Conservation (phyloP, 305 asterid genomes). For the Petunia hybrid region DNA sequence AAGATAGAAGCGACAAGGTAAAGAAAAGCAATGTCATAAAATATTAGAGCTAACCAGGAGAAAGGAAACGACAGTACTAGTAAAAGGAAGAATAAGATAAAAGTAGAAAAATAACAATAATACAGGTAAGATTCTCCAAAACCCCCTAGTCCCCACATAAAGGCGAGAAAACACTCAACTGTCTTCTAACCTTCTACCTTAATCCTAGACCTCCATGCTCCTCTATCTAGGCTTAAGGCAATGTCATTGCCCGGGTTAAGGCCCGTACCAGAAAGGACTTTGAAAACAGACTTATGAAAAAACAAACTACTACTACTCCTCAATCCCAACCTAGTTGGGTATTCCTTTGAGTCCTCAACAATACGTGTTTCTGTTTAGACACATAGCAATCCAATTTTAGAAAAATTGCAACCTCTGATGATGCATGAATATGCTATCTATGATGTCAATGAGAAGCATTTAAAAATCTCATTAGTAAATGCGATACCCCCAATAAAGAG, state of each 20-base stretch:
- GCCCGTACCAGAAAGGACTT: background rate
- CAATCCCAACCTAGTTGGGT: background rate
- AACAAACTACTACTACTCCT: background rate
- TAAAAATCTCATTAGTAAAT: background rate
- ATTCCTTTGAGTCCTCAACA: slow-evolving; percentile 3
- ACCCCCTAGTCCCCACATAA: too few species aligned
- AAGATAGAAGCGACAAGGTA: too few species aligned
- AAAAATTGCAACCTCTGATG: background rate
- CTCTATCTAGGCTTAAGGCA: background rate
- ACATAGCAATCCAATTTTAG: background rate
- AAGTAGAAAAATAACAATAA: too few species aligned
- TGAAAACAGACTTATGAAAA: background rate
- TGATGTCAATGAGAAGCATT: background rate
- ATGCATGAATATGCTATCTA: background rate
- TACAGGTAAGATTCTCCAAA: too few species aligned
- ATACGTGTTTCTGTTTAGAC: background rate
- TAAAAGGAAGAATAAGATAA: too few species aligned
- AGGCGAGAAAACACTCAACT: too few species aligned
- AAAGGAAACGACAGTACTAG: too few species aligned
- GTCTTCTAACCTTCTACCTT: too few species aligned
- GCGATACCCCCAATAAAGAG: background rate
- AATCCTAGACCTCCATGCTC: too few species aligned
- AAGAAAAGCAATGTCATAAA: too few species aligned
- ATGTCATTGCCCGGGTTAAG: background rate
- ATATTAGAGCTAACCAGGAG: too few species aligned